A percentile compares a stretch with the other conserved stretches of the same genome.
Evolutionary conservation across 2,329 filamentous ascomycete species (phyloP).

Genomic region (Xylaria sp.): DNA sequence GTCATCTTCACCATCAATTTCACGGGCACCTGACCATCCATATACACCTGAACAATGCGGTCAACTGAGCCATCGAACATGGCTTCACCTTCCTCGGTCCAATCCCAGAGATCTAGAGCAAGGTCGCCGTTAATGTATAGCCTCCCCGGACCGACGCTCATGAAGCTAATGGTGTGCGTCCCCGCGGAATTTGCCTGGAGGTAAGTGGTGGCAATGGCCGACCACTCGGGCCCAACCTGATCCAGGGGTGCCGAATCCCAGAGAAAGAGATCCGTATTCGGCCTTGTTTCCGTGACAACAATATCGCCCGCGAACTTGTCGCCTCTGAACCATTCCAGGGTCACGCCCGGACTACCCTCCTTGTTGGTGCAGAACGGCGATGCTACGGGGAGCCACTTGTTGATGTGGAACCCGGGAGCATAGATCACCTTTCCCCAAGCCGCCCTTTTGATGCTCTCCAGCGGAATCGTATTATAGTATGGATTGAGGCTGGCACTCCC

Average conservation of each 20-base stretch:
- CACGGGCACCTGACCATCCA: constrained; percentile 54
- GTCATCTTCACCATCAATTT: constrained; percentile 61
- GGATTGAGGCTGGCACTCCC: constrained; percentile 64
- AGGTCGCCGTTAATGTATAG: constrained; percentile 56
- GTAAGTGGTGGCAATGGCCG: constrained; percentile 55
- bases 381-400: constrained; percentile 61
- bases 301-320: constrained; percentile 57
- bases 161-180: constrained; percentile 61
- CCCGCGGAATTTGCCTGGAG: constrained; percentile 55
- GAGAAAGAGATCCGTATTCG: constrained; percentile 62
- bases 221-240: constrained; percentile 58
- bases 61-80: constrained; percentile 67
- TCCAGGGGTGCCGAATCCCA: constrained; percentile 63
- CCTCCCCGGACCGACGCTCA: constrained; percentile 59
- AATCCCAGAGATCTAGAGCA: constrained; percentile 62
- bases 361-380: constrained; percentile 53
- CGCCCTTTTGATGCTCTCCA: constrained; percentile 54
- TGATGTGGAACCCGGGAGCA: constrained; percentile 57
- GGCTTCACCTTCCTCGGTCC: constrained; percentile 63
- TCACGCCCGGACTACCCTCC: constrained; percentile 55
- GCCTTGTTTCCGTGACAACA: constrained; percentile 52
- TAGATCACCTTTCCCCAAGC: constrained; percentile 53
- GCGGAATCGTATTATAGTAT: constrained; percentile 61
- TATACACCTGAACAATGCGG: constrained; percentile 54
- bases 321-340: constrained; percentile 59